A percentile compares a stretch with the other conserved stretches of the same genome.
Conservation (phyloP, 202 grass and related monocot genomes). For the Zoysia matrella region DNA sequence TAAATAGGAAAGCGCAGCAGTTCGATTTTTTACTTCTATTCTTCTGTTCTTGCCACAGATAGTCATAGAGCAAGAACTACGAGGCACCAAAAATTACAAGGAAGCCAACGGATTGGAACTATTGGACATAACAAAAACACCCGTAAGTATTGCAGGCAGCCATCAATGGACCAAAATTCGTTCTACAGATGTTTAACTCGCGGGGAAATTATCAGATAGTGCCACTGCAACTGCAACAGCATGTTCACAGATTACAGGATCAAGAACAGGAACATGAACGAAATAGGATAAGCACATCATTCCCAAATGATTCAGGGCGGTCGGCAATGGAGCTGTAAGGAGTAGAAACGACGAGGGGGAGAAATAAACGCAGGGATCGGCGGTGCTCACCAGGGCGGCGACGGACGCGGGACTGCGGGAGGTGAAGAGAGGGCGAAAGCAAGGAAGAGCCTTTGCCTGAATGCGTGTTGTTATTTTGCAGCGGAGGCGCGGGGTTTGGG, state of each 20-base stretch:
- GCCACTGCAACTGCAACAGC: neutral
- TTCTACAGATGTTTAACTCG: neutral
- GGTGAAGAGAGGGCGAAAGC: neutral
- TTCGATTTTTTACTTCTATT: neutral
- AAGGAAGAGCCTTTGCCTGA: no score
- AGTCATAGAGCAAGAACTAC: constrained; percentile 1
- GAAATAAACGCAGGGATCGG: neutral
- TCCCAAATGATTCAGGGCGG: neutral
- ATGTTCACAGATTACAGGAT: neutral
- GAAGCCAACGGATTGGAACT: neutral
- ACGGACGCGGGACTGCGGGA: neutral
- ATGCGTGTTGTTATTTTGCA: neutral
- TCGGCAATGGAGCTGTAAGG: neutral
- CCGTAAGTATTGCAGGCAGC: neutral
- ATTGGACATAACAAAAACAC: neutral
- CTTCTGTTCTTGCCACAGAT: constrained; percentile 1
- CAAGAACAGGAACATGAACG: constrained; percentile 13
- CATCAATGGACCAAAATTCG: neutral
- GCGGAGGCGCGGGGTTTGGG: neutral
- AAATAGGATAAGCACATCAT: neutral
- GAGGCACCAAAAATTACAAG: neutral
- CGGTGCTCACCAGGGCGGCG: constrained; percentile 39
- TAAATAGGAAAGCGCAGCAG: neutral
- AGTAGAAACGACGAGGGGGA: neutral
- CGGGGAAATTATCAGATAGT: neutral